A percentile compares a stretch with the other conserved stretches of the same genome.
phyloP scores from a whole-genome alignment of 257 asterid species.

The Datura wrightii region DNA sequence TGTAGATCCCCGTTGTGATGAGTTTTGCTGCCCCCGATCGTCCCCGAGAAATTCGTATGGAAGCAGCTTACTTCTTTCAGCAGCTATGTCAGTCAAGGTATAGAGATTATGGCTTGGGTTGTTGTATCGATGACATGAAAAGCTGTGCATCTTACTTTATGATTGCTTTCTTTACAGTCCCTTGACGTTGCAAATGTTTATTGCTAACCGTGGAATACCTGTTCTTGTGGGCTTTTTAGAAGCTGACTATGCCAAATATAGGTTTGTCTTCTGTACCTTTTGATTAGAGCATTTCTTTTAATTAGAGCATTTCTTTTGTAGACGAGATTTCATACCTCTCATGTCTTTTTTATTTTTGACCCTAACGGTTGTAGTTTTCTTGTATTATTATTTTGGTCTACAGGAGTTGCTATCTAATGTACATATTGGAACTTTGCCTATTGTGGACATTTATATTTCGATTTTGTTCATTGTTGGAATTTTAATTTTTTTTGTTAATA shows the following conservation, averaged over 20 bases:
- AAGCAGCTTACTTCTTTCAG: constrained; percentile 93
- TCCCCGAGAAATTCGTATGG: constrained; percentile 94
- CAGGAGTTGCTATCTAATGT: constrained; percentile 16
- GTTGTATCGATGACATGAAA: constrained; percentile 28
- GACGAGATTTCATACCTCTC: neutral
- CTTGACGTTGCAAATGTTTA: constrained; percentile 94
- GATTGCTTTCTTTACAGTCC: constrained; percentile 63
- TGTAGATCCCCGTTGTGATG: constrained; percentile 90
- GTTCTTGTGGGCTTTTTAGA: constrained; percentile 95
- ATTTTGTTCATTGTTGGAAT: neutral
- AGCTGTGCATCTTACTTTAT: neutral
- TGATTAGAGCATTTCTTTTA: constrained; percentile 20
- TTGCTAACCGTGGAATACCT: constrained; percentile 97
- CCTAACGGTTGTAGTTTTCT: constrained; percentile 5
- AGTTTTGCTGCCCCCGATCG: constrained; percentile 93
- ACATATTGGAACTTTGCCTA: neutral
- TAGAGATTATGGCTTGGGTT: constrained; percentile 31
- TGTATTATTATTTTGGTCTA: neutral
- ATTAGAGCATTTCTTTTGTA: constrained; percentile 17
- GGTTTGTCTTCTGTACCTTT: constrained; percentile 57
- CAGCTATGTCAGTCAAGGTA: constrained; percentile 99
- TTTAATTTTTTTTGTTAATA: neutral
- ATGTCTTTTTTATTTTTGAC: constrained; percentile 6
- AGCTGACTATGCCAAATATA: constrained; percentile 95
- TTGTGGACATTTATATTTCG: neutral